phyloP scores from a whole-genome alignment of 1,139 yeast species.

The Diutina neorugosa region DNA sequence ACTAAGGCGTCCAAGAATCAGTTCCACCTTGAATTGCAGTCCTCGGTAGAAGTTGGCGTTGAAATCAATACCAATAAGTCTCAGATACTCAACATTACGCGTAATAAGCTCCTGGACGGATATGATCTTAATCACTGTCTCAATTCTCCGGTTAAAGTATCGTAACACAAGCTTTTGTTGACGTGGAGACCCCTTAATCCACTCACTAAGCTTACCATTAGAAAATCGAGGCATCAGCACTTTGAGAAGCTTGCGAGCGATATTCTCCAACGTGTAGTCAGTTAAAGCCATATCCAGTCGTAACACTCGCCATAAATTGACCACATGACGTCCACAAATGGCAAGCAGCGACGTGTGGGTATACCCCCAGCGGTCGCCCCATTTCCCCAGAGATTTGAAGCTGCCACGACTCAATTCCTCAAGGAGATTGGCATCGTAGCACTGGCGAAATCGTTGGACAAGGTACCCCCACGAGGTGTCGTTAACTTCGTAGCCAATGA shows the following conservation, averaged over 20 bases:
- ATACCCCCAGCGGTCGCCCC: conserved; percentile 72
- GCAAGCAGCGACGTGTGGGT: conserved; percentile 61
- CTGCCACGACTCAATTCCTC: conserved; percentile 32
- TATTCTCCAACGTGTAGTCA: conserved; percentile 68
- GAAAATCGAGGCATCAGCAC: conserved; percentile 54
- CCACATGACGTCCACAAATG: conserved; percentile 68
- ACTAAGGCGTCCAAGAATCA: conserved; percentile 60
- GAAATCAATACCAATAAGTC: conserved; percentile 83
- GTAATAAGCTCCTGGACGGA: conserved; percentile 55
- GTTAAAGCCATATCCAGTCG: conserved; percentile 50
- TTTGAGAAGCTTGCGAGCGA: conserved; percentile 56
- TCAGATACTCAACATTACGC: conserved; percentile 71
- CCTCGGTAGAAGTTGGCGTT: conserved; percentile 82
- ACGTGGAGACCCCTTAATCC: conserved; percentile 22
- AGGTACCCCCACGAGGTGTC: conserved; percentile 83
- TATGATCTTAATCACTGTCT: conserved; percentile 34
- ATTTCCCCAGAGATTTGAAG: conserved; percentile 35
- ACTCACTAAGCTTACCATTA: conserved; percentile 34
- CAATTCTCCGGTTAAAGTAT: conserved; percentile 42
- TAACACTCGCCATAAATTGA: conserved; percentile 76
- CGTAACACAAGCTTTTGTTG: conserved; percentile 18
- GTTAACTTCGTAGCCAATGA: conserved; percentile 79
- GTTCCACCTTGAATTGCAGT: conserved; percentile 87
- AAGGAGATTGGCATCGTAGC: conserved; percentile 41
- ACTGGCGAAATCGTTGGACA: conserved; percentile 45